Base-by-base conservation (phyloP, 768 basidiomycete species). In the Rhodotorula toruloides region DNA sequence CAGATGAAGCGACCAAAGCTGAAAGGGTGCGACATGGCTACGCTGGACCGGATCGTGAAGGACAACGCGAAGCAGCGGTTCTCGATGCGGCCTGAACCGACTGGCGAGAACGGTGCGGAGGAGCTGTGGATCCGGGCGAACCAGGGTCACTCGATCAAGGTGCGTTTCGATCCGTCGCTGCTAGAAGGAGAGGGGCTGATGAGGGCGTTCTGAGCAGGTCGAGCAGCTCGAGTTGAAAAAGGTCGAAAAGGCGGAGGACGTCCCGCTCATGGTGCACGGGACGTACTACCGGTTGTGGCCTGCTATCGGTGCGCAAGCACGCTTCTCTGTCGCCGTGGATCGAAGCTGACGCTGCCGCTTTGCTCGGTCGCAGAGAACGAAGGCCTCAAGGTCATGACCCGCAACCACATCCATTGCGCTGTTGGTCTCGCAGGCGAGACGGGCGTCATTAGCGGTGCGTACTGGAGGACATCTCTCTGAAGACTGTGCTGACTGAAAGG, bases 361-460 rank as follows among this genome's bases (percentile, higher is more conserved):
- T 13, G 14, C 5, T 29, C 1, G 9, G 9, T 8, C 1, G 31
- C 62, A 75, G 74, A 62, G 29, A 70, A 70, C 32, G 69, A 74
- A 49, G 75, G 75, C 0, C 61, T 76, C 22, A 75, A 70, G 63
- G 60, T 67, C 68, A 96, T 93, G 91, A 82, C 78, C 19, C 82
- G 94, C 32, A 94, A 92, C 74, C 92, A 97, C 74, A 88, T 98
- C 44, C 94, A 99, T 77, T 81, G 96, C 21, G 92, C 93, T 0
- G 88, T 91, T 76, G 86, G 88, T 42, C 78, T 89, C 6, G 79
- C 82, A 4, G 84, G 85, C 2, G 78, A 85, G 21, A 56, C 76
- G 4, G 82, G 83, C 10, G 85, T 89, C 54, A 83, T 87, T 58
- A 91, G 89, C 70, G 90, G 91, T 90, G 62, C 32, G 85, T 73